A percentile compares a stretch with the other conserved stretches of the same genome.
phyloP scores from a whole-genome alignment of 192 early-diverging fungal genomes.

The Coemansia sp. region DNA sequence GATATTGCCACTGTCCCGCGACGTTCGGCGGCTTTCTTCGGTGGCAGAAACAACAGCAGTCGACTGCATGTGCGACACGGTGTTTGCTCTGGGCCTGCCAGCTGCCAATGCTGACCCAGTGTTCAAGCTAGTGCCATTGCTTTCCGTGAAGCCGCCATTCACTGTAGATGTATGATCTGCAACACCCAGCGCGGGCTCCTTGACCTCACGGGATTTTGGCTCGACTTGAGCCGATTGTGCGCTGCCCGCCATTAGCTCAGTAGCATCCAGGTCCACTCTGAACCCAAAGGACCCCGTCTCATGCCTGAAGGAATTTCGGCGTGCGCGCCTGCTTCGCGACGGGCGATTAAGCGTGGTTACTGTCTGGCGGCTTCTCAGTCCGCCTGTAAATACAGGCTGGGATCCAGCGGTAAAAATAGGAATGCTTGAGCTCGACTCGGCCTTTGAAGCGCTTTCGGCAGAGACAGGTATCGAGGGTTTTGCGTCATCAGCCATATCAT shows the following conservation, averaged over 20 bases:
- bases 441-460: not conserved
- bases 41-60: not conserved
- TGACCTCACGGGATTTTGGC: not conserved
- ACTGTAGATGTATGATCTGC: not conserved
- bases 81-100: constrained; percentile 26
- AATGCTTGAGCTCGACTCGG: constrained; percentile 4
- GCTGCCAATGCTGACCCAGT: not conserved
- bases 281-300: not conserved
- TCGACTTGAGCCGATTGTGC: not conserved
- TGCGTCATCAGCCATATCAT: not conserved
- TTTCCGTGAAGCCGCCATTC: not conserved
- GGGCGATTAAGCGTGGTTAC: constrained; percentile 35
- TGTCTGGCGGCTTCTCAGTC: constrained; percentile 18
- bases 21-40: not conserved
- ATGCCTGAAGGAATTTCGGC: constrained; percentile 16
- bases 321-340: constrained; percentile 19
- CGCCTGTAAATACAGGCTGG: constrained; percentile 22
- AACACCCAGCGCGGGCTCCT: not conserved
- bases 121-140: not conserved
- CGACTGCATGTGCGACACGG: constrained; percentile 15
- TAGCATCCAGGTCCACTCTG: not conserved
- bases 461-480: not conserved
- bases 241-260: not conserved
- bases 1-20: constrained; percentile 40
- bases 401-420: not conserved